Evolutionary conservation across 331 rosid genomes (phyloP).

Genomic region (Acacia pycnantha): DNA sequence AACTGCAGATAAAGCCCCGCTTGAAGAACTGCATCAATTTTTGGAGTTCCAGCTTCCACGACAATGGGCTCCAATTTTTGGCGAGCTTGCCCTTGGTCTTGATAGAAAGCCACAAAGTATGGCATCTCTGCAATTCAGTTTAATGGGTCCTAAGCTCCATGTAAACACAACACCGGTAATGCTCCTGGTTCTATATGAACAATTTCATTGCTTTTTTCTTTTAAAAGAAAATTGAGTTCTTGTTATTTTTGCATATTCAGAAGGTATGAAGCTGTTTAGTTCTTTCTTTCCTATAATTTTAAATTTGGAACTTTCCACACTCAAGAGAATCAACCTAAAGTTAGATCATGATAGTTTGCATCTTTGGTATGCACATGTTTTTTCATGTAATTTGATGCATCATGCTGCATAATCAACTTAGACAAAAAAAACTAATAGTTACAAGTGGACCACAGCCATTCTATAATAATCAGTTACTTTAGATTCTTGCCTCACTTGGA

Average conservation of each 20-base stretch:
- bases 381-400: neutral
- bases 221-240: neutral
- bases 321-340: neutral
- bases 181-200: slow-evolving; percentile 20
- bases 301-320: neutral
- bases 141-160: slow-evolving; percentile 92
- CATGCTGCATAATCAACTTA: neutral
- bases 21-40: slow-evolving; percentile 80
- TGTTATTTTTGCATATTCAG: neutral
- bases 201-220: neutral
- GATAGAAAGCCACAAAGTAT: slow-evolving; percentile 56
- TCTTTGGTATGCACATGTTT: neutral
- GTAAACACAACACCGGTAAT: slow-evolving; percentile 73
- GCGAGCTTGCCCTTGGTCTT: slow-evolving; percentile 90
- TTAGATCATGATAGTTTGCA: neutral
- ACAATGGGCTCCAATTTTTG: slow-evolving; percentile 94
- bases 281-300: neutral
- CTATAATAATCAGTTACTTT: neutral
- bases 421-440: neutral
- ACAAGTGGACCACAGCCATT: neutral
- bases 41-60: slow-evolving; percentile 91
- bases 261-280: neutral
- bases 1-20: slow-evolving; percentile 73
- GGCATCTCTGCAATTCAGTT: slow-evolving; percentile 80
- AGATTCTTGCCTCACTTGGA: neutral